A percentile compares a stretch with the other conserved stretches of the same genome.
These are phyloP conservation scores for Taiozyma sp. DNA, from an alignment of 1,139 yeast species.

Conservation along the genomic window DNA sequence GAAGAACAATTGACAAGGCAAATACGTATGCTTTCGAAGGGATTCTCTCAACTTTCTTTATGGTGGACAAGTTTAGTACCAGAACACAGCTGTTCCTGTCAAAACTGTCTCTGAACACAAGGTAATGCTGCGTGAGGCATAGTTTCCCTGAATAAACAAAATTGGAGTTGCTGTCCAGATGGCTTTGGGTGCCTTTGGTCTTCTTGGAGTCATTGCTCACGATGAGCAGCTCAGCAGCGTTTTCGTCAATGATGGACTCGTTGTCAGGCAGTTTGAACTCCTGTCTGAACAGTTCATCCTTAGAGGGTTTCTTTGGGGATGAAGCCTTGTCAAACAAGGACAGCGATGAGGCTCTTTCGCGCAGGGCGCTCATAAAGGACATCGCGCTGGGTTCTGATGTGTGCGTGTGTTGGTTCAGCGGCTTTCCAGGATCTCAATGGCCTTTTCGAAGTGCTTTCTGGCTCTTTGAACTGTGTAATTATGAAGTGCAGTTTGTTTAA, in stretches of 20 bases:
- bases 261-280: slow-evolving; percentile 67
- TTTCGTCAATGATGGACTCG: slow-evolving; percentile 63
- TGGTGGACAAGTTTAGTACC: slow-evolving; percentile 68
- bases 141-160: slow-evolving; percentile 53
- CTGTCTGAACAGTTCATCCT: slow-evolving; percentile 65
- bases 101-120: slow-evolving; percentile 68
- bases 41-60: slow-evolving; percentile 81
- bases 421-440: not conserved
- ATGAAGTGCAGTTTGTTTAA: not conserved
- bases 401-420: not conserved
- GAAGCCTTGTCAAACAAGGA: slow-evolving; percentile 34
- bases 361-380: slow-evolving; percentile 17
- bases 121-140: slow-evolving; percentile 66
- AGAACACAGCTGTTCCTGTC: slow-evolving; percentile 69
- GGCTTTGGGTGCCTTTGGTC: slow-evolving; percentile 6
- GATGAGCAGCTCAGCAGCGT: slow-evolving; percentile 62
- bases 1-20: slow-evolving; percentile 68
- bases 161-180: slow-evolving; percentile 26
- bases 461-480: not conserved
- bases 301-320: slow-evolving; percentile 36
- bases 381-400: slow-evolving; percentile 1
- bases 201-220: slow-evolving; percentile 28
- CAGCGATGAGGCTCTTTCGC: slow-evolving; percentile 17
- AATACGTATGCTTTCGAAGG: slow-evolving; percentile 77
- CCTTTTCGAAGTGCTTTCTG: not conserved